These are phyloP conservation scores for Boletus subparvulus DNA, from an alignment of 768 basidiomycete genomes.

Conservation along the genomic window DNA sequence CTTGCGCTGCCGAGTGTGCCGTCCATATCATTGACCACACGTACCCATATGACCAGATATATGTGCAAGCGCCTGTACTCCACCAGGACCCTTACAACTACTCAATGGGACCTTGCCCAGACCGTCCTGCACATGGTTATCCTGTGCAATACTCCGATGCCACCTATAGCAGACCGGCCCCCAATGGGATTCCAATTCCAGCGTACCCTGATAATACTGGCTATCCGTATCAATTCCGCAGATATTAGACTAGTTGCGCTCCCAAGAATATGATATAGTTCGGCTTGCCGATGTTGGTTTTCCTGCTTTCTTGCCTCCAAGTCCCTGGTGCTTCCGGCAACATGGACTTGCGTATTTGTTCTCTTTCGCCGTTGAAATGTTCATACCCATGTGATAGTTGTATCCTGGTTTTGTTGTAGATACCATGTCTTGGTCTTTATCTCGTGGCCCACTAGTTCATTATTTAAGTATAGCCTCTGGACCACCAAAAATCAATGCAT, in stretches of 20 bases:
- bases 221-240: conserved; percentile 12
- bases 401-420: conserved; percentile 13
- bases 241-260: conserved; percentile 5
- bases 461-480: too few relatives aligned
- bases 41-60: conserved; percentile 8
- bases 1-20: conserved; percentile 12
- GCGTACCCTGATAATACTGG: conserved; percentile 11
- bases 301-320: conserved; percentile 6
- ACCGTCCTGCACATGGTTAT: conserved; percentile 14
- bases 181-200: conserved; percentile 14
- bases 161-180: conserved; percentile 3
- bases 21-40: conserved; percentile 4
- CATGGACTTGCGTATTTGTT: conserved; percentile 3
- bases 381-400: conserved; percentile 5
- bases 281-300: conserved; percentile 3
- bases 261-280: neutral
- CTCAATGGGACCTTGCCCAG: conserved; percentile 5
- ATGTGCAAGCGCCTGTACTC: conserved; percentile 1
- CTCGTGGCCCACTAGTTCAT: too few relatives aligned
- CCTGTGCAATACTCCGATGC: conserved; percentile 9
- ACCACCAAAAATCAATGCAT: too few relatives aligned
- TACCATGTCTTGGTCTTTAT: neutral
- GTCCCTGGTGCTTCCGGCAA: conserved; percentile 9
- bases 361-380: neutral
- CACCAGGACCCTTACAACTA: conserved; percentile 16